Conservation (phyloP, 1,284 basidiomycete species). For the Takashimella koratensis region DNA sequence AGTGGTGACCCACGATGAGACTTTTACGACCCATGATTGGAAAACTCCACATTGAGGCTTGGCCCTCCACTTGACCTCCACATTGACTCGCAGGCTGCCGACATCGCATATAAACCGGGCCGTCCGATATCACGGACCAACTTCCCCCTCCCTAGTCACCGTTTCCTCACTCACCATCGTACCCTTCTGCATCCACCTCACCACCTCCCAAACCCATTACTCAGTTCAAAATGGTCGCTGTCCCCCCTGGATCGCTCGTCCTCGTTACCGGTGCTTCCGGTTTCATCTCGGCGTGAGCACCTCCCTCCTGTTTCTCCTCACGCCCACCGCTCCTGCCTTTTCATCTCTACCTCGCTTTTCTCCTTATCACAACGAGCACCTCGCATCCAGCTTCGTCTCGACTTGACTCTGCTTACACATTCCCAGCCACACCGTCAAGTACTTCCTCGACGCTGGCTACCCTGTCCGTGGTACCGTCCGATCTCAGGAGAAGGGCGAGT, state of each 20-base stretch:
- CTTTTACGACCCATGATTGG: no score
- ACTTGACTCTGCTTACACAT: not conserved
- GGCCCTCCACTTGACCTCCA: no score
- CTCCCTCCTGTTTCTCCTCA: constrained; percentile 1
- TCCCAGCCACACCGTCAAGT: constrained; percentile 32
- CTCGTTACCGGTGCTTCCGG: constrained; percentile 52
- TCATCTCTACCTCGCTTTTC: not conserved
- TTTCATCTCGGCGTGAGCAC: constrained; percentile 47
- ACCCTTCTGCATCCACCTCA: no score
- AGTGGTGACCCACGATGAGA: no score
- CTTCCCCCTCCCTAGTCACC: not conserved
- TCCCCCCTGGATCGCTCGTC: constrained; percentile 49
- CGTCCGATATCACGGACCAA: no score
- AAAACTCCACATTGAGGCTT: no score
- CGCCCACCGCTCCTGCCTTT: not conserved
- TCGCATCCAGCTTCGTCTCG: not conserved
- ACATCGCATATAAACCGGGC: no score
- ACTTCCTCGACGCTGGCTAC: constrained; percentile 39
- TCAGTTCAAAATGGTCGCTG: constrained; percentile 51
- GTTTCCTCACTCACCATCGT: not conserved
- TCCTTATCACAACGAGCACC: not conserved
- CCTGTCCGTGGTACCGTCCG: constrained; percentile 60
- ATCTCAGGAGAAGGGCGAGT: constrained; percentile 54
- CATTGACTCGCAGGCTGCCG: no score
- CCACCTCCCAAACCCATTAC: no score